Evolutionary conservation across 129 eudicot genomes (phyloP).

Genomic region (Apium graveolens): DNA sequence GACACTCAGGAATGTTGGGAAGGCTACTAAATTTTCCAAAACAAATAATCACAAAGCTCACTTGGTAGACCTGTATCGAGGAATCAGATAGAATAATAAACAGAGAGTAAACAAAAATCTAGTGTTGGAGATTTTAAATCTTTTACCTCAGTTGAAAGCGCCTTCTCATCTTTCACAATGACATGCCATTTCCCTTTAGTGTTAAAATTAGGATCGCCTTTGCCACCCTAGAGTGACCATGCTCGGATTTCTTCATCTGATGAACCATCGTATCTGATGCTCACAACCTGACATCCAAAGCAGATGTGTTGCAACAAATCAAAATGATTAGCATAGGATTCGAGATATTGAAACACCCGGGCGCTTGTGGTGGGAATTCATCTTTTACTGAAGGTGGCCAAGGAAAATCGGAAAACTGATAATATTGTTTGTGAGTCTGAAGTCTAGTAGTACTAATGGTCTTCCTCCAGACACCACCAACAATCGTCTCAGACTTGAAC

Average conservation of each 20-base stretch:
- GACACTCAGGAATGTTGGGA: constrained; percentile 53
- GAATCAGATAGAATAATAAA: not conserved
- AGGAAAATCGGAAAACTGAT: constrained; percentile 65
- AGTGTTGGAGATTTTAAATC: no score
- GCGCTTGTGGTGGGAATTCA: constrained; percentile 31
- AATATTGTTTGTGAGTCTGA: constrained; percentile 33
- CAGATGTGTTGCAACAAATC: constrained; percentile 29
- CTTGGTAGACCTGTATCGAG: no score
- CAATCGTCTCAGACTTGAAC: constrained; percentile 37
- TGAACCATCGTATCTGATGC: constrained; percentile 37
- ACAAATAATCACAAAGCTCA: no score
- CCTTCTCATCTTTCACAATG: constrained; percentile 28
- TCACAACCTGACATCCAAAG: constrained; percentile 30
- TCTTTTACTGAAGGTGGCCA: constrained; percentile 51
- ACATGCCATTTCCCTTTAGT: constrained; percentile 45
- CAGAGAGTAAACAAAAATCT: not conserved
- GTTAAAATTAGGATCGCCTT: constrained; percentile 34
- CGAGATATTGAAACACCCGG: constrained; percentile 38
- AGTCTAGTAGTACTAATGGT: constrained; percentile 49
- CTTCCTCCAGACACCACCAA: constrained; percentile 57
- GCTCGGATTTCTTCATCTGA: constrained; percentile 20
- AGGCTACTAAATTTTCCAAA: constrained; percentile 51
- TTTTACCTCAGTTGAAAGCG: constrained; percentile 8
- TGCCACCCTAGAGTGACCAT: constrained; percentile 45
- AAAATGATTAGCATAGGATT: constrained; percentile 51